phyloP scores from a whole-genome alignment of 768 basidiomycete genomes.

The Mycena filopes region DNA sequence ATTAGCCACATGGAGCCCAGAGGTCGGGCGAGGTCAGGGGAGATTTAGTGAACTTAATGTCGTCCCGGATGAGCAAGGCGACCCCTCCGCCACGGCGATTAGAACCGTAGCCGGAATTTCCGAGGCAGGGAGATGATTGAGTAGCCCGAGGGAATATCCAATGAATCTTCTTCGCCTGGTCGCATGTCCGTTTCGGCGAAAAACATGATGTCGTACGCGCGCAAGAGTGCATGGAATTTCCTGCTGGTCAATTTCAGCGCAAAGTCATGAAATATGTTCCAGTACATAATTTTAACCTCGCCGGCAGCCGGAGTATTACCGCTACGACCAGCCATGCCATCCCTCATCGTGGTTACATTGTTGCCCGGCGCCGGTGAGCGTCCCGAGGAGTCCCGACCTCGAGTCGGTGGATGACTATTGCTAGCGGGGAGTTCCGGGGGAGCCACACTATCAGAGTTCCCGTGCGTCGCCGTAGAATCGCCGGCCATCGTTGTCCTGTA shows the following conservation, averaged over 20 bases:
- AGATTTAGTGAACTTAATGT: constrained; percentile 8
- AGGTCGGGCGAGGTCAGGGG: constrained; percentile 2
- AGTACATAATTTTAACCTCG: constrained; percentile 11
- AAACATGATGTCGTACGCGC: constrained; percentile 10
- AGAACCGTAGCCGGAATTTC: background rate
- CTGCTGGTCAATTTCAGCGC: background rate
- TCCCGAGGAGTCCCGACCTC: too few relatives aligned
- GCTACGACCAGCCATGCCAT: too few relatives aligned
- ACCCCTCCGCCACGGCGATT: constrained; percentile 4
- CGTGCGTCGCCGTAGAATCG: too few relatives aligned
- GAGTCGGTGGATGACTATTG: too few relatives aligned
- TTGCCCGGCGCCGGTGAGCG: too few relatives aligned
- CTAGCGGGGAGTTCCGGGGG: too few relatives aligned
- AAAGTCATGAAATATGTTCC: constrained; percentile 9
- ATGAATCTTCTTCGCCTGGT: background rate
- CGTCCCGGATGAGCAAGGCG: constrained; percentile 6
- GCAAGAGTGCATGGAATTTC: background rate
- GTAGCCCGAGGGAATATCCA: background rate
- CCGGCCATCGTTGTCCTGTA: too few relatives aligned
- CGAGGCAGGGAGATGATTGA: background rate
- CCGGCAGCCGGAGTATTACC: too few relatives aligned
- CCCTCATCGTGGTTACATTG: too few relatives aligned
- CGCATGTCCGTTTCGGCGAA: constrained; percentile 8
- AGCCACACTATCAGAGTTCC: too few relatives aligned
- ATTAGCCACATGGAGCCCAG: constrained; percentile 17